Percentiles rank a stretch among this genome's conserved stretches.
phyloP scores from a whole-genome alignment of 805 yeast species.

The Wickerhamomyces canadensis region DNA sequence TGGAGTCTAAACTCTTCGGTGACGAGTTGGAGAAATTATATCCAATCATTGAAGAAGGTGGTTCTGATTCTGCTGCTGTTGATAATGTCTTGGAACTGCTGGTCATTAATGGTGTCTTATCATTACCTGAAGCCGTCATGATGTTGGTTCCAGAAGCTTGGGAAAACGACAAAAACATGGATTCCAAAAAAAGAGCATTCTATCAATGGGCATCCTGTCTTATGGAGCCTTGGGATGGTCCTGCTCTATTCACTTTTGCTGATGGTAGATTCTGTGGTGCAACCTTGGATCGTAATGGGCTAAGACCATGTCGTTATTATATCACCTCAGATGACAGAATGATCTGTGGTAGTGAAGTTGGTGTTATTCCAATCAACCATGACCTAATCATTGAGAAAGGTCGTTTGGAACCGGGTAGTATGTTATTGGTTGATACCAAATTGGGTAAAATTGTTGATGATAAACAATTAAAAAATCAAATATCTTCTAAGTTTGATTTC shows the following conservation, averaged over 20 bases:
- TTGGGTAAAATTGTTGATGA: conserved; percentile 93
- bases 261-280: conserved; percentile 99
- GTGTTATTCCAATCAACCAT: conserved; percentile 87
- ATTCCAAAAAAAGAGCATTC: conserved; percentile 87
- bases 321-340: conserved; percentile 91
- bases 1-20: conserved; percentile 82
- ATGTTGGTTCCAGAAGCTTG: conserved; percentile 96
- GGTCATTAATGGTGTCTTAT: conserved; percentile 84
- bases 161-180: conserved; percentile 85
- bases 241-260: conserved; percentile 93
- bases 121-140: conserved; percentile 97
- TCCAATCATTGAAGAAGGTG: conserved; percentile 97
- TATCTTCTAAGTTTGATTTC: conserved; percentile 82
- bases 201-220: conserved; percentile 99
- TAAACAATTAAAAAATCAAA: conserved; percentile 73
- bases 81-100: conserved; percentile 92
- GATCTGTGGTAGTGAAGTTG: conserved; percentile 98
- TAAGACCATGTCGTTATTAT: conserved; percentile 97
- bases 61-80: conserved; percentile 96
- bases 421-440: conserved; percentile 91
- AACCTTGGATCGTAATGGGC: conserved; percentile 92
- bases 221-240: conserved; percentile 99
- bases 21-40: conserved; percentile 86
- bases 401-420: conserved; percentile 91
- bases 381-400: conserved; percentile 84